Base-by-base conservation (phyloP, 2,329 filamentous ascomycete species). In the Claviceps africana region DNA sequence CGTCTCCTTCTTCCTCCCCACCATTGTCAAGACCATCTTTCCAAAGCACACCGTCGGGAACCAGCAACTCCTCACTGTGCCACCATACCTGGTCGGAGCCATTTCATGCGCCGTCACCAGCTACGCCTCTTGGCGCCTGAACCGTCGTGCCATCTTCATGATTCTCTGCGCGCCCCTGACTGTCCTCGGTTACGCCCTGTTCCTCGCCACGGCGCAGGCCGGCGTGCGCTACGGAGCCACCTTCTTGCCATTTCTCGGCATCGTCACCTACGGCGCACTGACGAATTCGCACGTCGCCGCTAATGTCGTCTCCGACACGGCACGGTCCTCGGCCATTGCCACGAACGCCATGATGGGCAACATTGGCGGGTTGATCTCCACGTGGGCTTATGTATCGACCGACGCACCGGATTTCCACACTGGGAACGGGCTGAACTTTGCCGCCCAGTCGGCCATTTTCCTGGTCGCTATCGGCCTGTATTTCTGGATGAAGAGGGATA, bases 401-500 rank as follows among this genome's bases (percentile, higher is more conserved):
- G 83, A 88, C 58, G 76, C 58, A 0, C 84, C 84, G 0, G 66
- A 85, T 54, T 88, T 79, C 59, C 77, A 69, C 28, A 85, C 86
- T 44, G 85, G 84, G 0, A 88, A 87, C 61, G 83, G 83, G 0
- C 61, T 87, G 19, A 88, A 88, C 61, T 60, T 86, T 44, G 84
- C 78, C 0, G 81, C 79, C 0, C 72, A 72, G n/a, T 72, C 70
- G n/a, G 67, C 68, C 1, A 78, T 79, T 1, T 61, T 86, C 13
- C 51, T 86, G 1, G 52, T 75, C 3, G 70, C 71, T 5, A 70
- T 74, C 0, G 48, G 59, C 0, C 62, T 83, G 37, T 67, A 78
- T 56, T 56, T 75, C 1, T 88, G 79, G 78, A 85, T 86, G 73
- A 70, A 69, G 50, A 65, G 62, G 61, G 79, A 85, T 58, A 88